A percentile compares a stretch with the other conserved stretches of the same genome.
phyloP scores from a whole-genome alignment of 805 yeast genomes.

The Peterozyma toletana region DNA sequence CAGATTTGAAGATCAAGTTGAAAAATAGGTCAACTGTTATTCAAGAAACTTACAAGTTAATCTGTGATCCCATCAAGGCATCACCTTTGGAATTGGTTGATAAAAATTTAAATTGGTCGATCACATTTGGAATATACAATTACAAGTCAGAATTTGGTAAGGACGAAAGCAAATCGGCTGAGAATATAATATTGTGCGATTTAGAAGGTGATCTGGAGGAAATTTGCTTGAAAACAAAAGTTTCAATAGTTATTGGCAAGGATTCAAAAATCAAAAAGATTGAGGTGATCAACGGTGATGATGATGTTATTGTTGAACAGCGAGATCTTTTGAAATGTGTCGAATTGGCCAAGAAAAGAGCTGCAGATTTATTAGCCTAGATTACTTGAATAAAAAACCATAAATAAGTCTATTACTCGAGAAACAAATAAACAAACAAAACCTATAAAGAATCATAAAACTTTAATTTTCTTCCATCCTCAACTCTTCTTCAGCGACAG shows the following conservation, averaged over 20 bases:
- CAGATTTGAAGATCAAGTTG: constrained; percentile 42
- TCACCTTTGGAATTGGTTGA: constrained; percentile 31
- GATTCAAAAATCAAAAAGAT: not conserved
- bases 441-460: no score
- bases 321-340: constrained; percentile 42
- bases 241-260: constrained; percentile 32
- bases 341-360: constrained; percentile 38
- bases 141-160: constrained; percentile 25
- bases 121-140: constrained; percentile 55
- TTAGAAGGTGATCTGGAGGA: constrained; percentile 86
- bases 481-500: not conserved
- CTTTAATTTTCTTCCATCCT: not conserved
- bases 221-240: constrained; percentile 42
- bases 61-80: constrained; percentile 43
- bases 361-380: constrained; percentile 13
- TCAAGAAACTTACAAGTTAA: constrained; percentile 42
- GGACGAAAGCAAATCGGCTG: constrained; percentile 19
- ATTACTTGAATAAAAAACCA: no score
- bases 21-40: constrained; percentile 42
- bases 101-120: constrained; percentile 32
- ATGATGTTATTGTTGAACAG: constrained; percentile 33
- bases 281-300: constrained; percentile 37
- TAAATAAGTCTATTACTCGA: no score
- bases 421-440: no score
- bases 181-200: constrained; percentile 54